Evolutionary conservation across 2,329 filamentous ascomycete species (phyloP), one percentile per base, ranked within the genome.

Genomic region (Myriosclerotinia scirpicola): DNA sequence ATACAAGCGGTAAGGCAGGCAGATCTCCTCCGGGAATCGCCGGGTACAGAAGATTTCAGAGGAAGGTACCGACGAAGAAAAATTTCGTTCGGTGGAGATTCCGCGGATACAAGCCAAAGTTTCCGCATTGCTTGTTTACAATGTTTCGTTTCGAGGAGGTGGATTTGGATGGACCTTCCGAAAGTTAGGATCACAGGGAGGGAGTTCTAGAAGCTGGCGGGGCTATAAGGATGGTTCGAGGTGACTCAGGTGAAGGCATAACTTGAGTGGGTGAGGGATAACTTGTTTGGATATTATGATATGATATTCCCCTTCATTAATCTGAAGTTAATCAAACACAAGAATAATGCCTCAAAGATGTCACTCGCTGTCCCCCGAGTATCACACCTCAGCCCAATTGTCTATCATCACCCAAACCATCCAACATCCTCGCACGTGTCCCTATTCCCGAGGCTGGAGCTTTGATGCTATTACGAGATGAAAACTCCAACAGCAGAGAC

Each of bases 61-160:
- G 42, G 26, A n/a, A 40, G 58, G n/a, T 50, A 50, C 58, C 58
- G 58, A 50, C 40, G 58, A 17, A 26, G 30, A 38, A 38, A 34
- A 12, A 36, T 48, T 15, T 50, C 44, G 36, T 60, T 61, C 14
- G 34, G 44, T 61, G 34, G 58, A 50, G 44, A 38, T 61, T 50
- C n/a, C 5, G 44, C 44, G 58, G 58, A 22, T 50, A 38, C 26
- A 14, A 11, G 14, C 3, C 12, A 7, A 11, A 9, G 30, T 22
- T 59, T 48, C 42, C 56, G 42, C 30, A 48, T 9, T 36, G 56
- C 48, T 17, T 50, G 30, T 38, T 50, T 50, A 14, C 12, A 14
- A 30, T 60, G 56, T 60, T 60, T 50, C 20, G 56, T 48, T 60
- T 60, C 30, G 56, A 30, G 30, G 56, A 30, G 26, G 56, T 60